A percentile compares a stretch with the other conserved stretches of the same genome.
Conservation (phyloP, 2,329 filamentous ascomycete genomes). For the Paraconiothyrium brasiliense region DNA sequence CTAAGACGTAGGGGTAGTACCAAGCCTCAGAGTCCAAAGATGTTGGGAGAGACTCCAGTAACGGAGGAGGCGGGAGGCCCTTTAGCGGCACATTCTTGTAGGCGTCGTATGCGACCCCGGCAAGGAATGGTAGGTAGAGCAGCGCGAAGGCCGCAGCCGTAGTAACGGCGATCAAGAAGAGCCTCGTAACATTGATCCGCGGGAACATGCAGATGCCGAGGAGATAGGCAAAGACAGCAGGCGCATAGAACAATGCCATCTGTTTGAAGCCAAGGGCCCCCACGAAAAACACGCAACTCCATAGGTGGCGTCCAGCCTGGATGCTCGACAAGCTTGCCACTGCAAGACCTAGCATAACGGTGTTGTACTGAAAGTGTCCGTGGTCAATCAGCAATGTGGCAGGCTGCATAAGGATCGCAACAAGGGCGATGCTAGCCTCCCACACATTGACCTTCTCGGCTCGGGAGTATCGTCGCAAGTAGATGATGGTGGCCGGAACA, state of each 20-base stretch:
- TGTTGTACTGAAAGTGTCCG: slow-evolving; percentile 97
- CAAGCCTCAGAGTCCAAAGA: slow-evolving; percentile 69
- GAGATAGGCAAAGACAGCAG: slow-evolving; percentile 89
- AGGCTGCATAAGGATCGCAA: slow-evolving; percentile 92
- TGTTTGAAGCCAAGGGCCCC: slow-evolving; percentile 96
- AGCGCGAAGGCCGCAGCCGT: slow-evolving; percentile 78
- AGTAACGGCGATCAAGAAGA: slow-evolving; percentile 77
- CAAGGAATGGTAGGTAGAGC: slow-evolving; percentile 77
- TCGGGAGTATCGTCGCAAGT: slow-evolving; percentile 81
- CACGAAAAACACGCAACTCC: slow-evolving; percentile 94
- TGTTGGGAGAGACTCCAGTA: slow-evolving; percentile 69
- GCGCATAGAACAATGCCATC: slow-evolving; percentile 98
- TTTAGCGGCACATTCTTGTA: slow-evolving; percentile 69
- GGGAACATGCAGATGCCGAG: slow-evolving; percentile 87
- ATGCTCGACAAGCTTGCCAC: slow-evolving; percentile 89
- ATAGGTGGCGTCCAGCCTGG: slow-evolving; percentile 82
- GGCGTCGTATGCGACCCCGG: slow-evolving; percentile 75
- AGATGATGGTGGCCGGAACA: slow-evolving; percentile 84
- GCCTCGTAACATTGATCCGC: slow-evolving; percentile 70
- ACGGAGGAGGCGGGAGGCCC: slow-evolving; percentile 66
- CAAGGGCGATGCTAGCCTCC: slow-evolving; percentile 84
- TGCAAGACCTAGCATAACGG: slow-evolving; percentile 94
- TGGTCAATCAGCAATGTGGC: slow-evolving; percentile 92
- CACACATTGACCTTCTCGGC: slow-evolving; percentile 80
- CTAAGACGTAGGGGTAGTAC: slow-evolving; percentile 79